Conservation (phyloP, 2,329 filamentous ascomycete species). For the Pyrenophora seminiperda region DNA sequence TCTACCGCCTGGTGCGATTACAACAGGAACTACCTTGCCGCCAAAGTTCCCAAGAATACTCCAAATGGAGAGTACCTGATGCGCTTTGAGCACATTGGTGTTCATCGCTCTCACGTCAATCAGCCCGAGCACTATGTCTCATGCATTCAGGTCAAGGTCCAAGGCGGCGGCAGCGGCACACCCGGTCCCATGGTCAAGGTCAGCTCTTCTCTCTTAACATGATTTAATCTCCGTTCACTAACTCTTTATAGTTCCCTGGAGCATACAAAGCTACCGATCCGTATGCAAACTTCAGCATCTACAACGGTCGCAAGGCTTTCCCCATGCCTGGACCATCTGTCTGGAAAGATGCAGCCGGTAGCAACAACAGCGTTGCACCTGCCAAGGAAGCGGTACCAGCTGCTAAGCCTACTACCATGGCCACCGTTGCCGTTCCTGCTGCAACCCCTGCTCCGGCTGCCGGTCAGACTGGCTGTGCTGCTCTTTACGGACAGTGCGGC, state of each 20-base stretch:
- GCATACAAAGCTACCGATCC: slow-evolving; percentile 33
- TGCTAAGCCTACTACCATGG: slow-evolving; percentile 10
- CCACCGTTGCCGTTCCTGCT: slow-evolving; percentile 8
- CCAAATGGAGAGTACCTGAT: slow-evolving; percentile 53
- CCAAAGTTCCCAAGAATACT: slow-evolving; percentile 46
- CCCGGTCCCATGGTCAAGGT: slow-evolving; percentile 48
- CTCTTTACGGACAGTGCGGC: slow-evolving; percentile 23
- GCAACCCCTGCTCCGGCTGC: slow-evolving; percentile 7
- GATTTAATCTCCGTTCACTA: neutral
- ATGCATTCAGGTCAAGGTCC: slow-evolving; percentile 52
- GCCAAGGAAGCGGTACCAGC: slow-evolving; percentile 13
- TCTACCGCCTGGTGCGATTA: slow-evolving; percentile 33
- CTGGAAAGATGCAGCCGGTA: slow-evolving; percentile 18
- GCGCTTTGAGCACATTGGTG: slow-evolving; percentile 52
- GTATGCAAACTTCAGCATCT: slow-evolving; percentile 37
- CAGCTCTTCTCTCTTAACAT: neutral
- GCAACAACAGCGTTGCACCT: slow-evolving; percentile 9
- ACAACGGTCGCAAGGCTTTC: slow-evolving; percentile 27
- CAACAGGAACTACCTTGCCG: slow-evolving; percentile 28
- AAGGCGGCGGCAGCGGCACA: slow-evolving; percentile 38
- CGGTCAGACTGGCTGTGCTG: slow-evolving; percentile 11
- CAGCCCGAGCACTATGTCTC: slow-evolving; percentile 52
- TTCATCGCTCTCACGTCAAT: slow-evolving; percentile 31
- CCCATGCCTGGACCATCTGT: slow-evolving; percentile 22
- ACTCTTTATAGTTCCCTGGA: slow-evolving; percentile 31